These are phyloP conservation scores for Carex kokanica DNA, from an alignment of 176 grass and related monocot genomes.

Conservation along the genomic window DNA sequence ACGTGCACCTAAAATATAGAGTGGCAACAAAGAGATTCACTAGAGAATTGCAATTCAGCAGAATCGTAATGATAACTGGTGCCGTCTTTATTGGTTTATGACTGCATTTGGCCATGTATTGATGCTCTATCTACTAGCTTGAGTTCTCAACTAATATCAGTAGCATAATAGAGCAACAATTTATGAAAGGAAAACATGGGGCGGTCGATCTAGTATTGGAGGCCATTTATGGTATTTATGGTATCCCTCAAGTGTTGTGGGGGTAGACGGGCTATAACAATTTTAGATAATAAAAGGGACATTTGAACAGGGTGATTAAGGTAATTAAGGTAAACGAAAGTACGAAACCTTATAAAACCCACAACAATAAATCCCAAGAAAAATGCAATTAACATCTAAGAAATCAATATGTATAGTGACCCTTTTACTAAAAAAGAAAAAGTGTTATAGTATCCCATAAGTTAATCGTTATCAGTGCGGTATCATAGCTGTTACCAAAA, in stretches of 20 bases:
- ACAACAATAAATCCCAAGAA: background rate
- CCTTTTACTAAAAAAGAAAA: too few species aligned
- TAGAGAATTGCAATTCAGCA: background rate
- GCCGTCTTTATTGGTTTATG: background rate
- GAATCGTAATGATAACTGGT: background rate
- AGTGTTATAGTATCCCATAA: background rate
- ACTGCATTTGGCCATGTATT: background rate
- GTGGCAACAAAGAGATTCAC: background rate
- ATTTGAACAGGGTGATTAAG: too few species aligned
- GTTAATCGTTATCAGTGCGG: background rate
- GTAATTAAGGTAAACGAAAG: background rate
- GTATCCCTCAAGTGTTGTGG: background rate
- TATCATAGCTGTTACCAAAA: background rate
- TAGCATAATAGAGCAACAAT: background rate
- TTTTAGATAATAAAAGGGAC: background rate
- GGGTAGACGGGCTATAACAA: background rate
- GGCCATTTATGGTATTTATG: background rate
- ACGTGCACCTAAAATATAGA: conserved; percentile 45
- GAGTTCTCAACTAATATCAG: background rate
- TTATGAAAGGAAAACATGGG: background rate
- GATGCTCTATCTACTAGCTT: background rate
- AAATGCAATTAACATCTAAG: background rate
- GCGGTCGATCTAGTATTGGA: background rate
- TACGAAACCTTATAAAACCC: background rate
- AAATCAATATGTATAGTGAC: background rate